These are phyloP conservation scores for Capsicum chinense DNA, from an alignment of 257 asterid genomes.

Conservation along the genomic window DNA sequence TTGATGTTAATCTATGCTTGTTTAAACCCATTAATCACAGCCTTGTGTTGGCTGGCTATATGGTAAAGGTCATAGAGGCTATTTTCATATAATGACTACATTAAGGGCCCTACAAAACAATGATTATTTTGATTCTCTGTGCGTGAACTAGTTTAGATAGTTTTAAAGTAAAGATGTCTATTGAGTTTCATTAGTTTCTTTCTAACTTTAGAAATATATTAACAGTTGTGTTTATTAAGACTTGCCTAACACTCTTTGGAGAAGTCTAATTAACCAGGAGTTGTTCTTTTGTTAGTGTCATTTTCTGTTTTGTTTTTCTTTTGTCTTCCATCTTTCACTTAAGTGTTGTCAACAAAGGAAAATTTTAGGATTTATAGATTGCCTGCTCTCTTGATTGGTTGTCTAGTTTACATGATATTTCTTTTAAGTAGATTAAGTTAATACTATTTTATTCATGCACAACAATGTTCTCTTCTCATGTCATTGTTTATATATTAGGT, in stretches of 20 bases:
- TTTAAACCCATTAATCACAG: no score
- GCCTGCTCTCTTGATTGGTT: no score
- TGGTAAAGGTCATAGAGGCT: not conserved
- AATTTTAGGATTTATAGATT: no score
- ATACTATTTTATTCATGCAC: no score
- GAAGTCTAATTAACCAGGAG: not conserved
- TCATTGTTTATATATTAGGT: no score
- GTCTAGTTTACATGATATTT: no score
- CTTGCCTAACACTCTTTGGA: not conserved
- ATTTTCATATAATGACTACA: not conserved
- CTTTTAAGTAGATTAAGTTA: no score
- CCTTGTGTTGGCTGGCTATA: not conserved
- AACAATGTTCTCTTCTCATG: no score
- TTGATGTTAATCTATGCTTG: no score
- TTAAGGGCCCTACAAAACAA: slow-evolving; percentile 1
- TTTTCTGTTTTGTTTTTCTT: not conserved
- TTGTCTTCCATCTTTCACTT: not conserved
- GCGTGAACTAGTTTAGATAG: not conserved
- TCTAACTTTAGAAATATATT: not conserved
- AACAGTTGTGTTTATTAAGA: not conserved
- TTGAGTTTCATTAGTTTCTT: not conserved
- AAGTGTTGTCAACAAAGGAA: no score
- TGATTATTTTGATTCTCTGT: slow-evolving; percentile 18
- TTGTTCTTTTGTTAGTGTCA: not conserved
- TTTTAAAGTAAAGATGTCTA: not conserved